Percentiles rank a stretch among this genome's conserved stretches.
These are phyloP conservation scores for Tardiomyces blankii DNA, from an alignment of 1,139 yeast species.

Conservation along the genomic window DNA sequence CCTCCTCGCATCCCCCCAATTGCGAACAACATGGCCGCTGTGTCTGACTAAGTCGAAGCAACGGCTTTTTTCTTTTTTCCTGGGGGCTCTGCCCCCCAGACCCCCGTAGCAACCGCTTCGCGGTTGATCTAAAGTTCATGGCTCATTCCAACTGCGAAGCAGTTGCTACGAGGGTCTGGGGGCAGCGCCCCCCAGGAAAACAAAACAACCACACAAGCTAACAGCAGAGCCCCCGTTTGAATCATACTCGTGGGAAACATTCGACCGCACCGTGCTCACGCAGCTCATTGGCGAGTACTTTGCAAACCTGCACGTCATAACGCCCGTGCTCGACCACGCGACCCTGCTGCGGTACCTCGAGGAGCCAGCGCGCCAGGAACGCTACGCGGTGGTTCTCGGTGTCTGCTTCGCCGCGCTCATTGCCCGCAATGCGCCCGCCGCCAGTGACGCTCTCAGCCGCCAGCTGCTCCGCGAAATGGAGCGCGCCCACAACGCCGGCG, in stretches of 20 bases:
- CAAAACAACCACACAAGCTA: background rate
- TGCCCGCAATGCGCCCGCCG: background rate
- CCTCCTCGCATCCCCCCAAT: no score
- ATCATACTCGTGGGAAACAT: constrained; percentile 2
- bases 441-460: no score
- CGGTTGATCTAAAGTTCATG: no score
- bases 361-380: constrained; percentile 3
- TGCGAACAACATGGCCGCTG: no score
- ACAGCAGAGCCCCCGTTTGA: constrained; percentile 1
- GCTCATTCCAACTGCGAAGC: no score
- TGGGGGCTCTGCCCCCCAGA: no score
- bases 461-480: no score
- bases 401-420: constrained; percentile 4
- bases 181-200: no score
- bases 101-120: no score
- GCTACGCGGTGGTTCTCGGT: constrained; percentile 7
- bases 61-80: no score
- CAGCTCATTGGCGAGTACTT: constrained; percentile 8
- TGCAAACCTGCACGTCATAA: constrained; percentile 7
- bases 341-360: constrained; percentile 5
- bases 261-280: constrained; percentile 3
- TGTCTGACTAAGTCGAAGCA: no score
- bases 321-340: constrained; percentile 7
- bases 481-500: background rate
- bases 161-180: no score